Evolutionary conservation across 768 basidiomycete genomes (phyloP).

Genomic region (Nidularia sp.): DNA sequence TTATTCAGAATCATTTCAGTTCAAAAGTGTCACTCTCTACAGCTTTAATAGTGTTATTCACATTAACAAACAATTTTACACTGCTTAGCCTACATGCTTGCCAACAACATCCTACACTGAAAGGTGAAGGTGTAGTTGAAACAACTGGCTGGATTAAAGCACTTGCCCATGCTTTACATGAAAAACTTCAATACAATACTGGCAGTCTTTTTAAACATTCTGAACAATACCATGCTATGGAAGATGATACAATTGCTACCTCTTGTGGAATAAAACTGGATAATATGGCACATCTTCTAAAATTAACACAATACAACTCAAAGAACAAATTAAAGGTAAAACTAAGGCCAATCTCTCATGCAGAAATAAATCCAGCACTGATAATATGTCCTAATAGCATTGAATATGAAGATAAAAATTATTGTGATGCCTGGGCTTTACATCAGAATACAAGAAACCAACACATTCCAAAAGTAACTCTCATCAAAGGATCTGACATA

Average conservation of each 20-base stretch:
- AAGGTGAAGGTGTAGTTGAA: neutral
- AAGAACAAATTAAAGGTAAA: neutral
- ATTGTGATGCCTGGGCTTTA: neutral
- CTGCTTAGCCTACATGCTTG: slow-evolving; percentile 11
- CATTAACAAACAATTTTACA: slow-evolving; percentile 10
- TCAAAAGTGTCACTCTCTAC: slow-evolving; percentile 9
- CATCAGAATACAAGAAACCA: neutral
- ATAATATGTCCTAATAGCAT: neutral
- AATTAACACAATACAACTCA: neutral
- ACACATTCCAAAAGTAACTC: neutral
- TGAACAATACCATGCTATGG: neutral
- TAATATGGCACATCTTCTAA: neutral
- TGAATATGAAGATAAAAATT: neutral
- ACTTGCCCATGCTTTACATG: neutral
- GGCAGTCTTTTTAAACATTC: neutral
- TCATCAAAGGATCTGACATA: neutral
- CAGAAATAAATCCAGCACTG: neutral
- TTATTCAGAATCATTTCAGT: slow-evolving; percentile 9
- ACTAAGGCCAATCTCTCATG: neutral
- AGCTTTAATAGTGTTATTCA: slow-evolving; percentile 10
- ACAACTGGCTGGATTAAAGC: neutral
- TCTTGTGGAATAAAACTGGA: neutral
- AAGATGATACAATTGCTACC: neutral
- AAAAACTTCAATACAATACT: neutral
- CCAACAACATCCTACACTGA: slow-evolving; percentile 2